Conservation (phyloP, 75 land plant genomes). For the Picea sitchensis region DNA sequence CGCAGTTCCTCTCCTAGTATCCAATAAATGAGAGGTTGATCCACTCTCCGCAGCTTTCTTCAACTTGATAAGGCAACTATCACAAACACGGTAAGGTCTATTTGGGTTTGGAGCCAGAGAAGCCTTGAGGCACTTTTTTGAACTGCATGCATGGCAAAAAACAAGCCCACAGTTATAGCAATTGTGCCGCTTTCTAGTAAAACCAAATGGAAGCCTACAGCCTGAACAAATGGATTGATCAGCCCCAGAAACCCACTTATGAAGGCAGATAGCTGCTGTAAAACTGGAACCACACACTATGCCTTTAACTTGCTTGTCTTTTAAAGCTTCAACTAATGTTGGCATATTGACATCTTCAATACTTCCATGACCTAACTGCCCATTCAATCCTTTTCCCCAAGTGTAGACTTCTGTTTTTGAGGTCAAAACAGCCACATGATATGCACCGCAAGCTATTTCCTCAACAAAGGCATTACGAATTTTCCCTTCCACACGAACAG, state of each 20-base stretch:
- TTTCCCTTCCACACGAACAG: conserved; percentile 62
- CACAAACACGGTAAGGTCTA: conserved; percentile 88
- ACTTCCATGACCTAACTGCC: conserved; percentile 82
- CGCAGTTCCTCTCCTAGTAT: conserved; percentile 33
- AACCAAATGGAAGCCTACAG: conserved; percentile 75
- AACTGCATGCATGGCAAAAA: conserved; percentile 81
- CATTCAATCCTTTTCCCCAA: conserved; percentile 95
- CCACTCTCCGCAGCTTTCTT: conserved; percentile 44
- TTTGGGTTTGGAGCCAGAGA: conserved; percentile 77
- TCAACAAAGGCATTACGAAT: conserved; percentile 65
- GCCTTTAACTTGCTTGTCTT: conserved; percentile 87
- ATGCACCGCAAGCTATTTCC: conserved; percentile 80
- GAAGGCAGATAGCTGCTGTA: conserved; percentile 83
- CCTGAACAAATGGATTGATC: conserved; percentile 87
- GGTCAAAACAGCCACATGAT: conserved; percentile 84
- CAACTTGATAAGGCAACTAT: conserved; percentile 64
- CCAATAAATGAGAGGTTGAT: conserved; percentile 17
- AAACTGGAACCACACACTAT: conserved; percentile 74
- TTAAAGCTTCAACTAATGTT: conserved; percentile 75
- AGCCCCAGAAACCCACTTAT: conserved; percentile 79
- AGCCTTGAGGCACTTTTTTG: conserved; percentile 72
- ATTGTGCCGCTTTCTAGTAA: conserved; percentile 86
- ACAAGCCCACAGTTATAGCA: conserved; percentile 90
- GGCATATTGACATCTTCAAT: conserved; percentile 62
- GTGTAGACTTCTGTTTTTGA: conserved; percentile 85